A percentile compares a stretch with the other conserved stretches of the same genome.
phyloP scores from a whole-genome alignment of 345 rosid species.

The Cardamine resedifolia region DNA sequence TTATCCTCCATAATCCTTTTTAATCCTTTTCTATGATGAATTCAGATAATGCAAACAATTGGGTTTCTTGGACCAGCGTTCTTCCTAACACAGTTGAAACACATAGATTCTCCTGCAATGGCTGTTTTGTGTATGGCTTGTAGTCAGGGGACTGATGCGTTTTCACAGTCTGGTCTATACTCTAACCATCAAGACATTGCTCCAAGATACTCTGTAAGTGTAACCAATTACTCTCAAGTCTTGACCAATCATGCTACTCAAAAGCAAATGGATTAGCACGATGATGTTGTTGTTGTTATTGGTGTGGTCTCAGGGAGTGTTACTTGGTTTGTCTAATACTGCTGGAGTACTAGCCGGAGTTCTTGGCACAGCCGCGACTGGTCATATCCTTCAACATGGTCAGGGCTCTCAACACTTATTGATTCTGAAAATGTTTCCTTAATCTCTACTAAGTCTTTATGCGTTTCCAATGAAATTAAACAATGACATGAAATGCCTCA shows the following conservation, averaged over 20 bases:
- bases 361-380: constrained; percentile 92
- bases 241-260: not conserved
- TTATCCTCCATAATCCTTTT: not conserved
- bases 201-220: constrained; percentile 92
- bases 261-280: not conserved
- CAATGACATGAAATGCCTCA: constrained; percentile 30
- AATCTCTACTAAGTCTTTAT: not conserved
- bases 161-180: constrained; percentile 90
- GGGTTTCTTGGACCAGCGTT: constrained; percentile 98
- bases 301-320: constrained; percentile 61
- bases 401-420: constrained; percentile 14
- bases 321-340: constrained; percentile 89
- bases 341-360: constrained; percentile 97
- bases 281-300: constrained; percentile 13
- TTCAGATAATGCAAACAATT: constrained; percentile 90
- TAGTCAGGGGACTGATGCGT: constrained; percentile 97
- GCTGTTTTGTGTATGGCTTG: constrained; percentile 59
- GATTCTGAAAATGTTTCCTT: constrained; percentile 1
- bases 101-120: constrained; percentile 85
- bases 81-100: constrained; percentile 92
- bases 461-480: not conserved
- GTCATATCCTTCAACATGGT: constrained; percentile 94
- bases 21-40: not conserved
- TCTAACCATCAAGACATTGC: constrained; percentile 97
- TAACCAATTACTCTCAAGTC: not conserved